These are phyloP conservation scores for Pichia inconspicua DNA, from an alignment of 1,139 yeast genomes.

Conservation along the genomic window DNA sequence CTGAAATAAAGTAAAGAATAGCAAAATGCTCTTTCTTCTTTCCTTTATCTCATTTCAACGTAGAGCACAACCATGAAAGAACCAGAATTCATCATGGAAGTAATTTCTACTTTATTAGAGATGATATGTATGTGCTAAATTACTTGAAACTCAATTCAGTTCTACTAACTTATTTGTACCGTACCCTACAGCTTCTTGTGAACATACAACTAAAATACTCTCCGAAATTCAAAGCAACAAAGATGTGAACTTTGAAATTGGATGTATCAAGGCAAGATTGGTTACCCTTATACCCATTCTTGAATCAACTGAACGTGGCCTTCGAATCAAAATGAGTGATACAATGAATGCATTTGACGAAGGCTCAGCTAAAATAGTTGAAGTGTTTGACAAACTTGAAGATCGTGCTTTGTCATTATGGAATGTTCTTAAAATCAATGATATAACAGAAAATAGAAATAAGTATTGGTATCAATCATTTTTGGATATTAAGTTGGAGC, in stretches of 20 bases:
- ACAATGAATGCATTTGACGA: not conserved
- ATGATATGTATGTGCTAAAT: slow-evolving; percentile 4
- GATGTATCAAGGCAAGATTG: slow-evolving; percentile 13
- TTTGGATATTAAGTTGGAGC: not conserved
- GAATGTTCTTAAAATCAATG: slow-evolving; percentile 23
- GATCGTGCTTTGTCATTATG: slow-evolving; percentile 25
- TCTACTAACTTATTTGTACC: not conserved
- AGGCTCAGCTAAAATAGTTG: not conserved
- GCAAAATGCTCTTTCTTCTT: not conserved
- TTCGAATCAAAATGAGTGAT: slow-evolving; percentile 4
- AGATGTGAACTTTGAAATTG: slow-evolving; percentile 12
- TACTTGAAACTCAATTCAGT: not conserved
- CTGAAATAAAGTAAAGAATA: too few species aligned
- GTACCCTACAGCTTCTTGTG: not conserved
- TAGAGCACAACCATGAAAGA: not conserved
- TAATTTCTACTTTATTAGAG: slow-evolving; percentile 6
- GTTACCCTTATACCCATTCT: slow-evolving; percentile 13
- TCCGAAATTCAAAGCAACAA: not conserved
- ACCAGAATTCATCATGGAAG: slow-evolving; percentile 3
- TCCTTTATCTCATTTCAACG: not conserved
- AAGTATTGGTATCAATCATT: slow-evolving; percentile 1
- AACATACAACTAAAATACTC: not conserved
- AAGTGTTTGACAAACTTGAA: slow-evolving; percentile 14
- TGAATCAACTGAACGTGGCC: slow-evolving; percentile 12
- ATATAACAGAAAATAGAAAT: not conserved